Evolutionary conservation across 2,329 filamentous ascomycete genomes (phyloP), one percentile per base, ranked within the genome.

Genomic region (Didymella pomorum): DNA sequence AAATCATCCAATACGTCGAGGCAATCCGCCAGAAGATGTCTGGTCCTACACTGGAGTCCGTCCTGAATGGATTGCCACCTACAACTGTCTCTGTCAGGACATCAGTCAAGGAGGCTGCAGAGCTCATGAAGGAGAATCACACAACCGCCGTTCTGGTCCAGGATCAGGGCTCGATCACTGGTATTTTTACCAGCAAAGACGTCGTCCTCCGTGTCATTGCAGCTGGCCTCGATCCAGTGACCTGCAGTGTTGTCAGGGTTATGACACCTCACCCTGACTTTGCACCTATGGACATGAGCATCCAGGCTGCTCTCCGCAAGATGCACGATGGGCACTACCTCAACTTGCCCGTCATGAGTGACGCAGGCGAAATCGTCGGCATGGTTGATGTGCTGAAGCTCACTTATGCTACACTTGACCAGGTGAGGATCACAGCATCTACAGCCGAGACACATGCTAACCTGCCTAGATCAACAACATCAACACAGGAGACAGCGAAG

Each of bases 261-360:
- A 99, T 99, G 95, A 99, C 95, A 31, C 95, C 95, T 65, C 95
- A 99, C 76, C 95, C 95, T 7, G 95, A 99, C 78, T 99, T 99
- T 85, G 95, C 95, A 56, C 93, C 95, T 28, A 92, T 96, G 82
- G 94, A 98, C 78, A 98, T 99, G 95, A 98, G 89, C 78, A 98
- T 99, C 74, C 95, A 99, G 81, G 92, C 94, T 68, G 95, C 95
- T 71, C 87, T 99, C 53, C 89, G 95, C 71, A 99, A 99, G 84
- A 99, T 99, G 95, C 95, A 99, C 77, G 93, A 99, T 81, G 95
- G 95, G 14, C 95, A 99, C 79, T 99, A 99, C 78, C 87, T 99
- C 54, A 99, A 99, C 78, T 83, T 99, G 43, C 95, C 95, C 9
- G 95, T 99, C 63, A 99, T 99, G 95, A 97, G 97, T 78, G 93